These are phyloP conservation scores for Gynostemma pentaphyllum DNA, from an alignment of 306 rosid species.

Conservation along the genomic window DNA sequence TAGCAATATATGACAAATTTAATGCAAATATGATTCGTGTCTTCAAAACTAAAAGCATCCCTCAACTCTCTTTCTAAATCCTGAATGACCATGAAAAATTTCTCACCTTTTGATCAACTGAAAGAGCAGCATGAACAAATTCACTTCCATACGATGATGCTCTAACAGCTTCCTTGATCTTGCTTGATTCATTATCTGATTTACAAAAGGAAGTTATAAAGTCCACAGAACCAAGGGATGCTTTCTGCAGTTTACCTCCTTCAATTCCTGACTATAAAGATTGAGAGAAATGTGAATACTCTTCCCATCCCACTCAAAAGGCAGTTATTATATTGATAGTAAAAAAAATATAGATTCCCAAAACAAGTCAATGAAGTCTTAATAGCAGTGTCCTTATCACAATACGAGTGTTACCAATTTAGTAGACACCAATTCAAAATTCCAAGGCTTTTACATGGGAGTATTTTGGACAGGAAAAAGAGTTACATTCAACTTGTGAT, in stretches of 20 bases:
- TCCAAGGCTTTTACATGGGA: not conserved
- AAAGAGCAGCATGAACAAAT: conserved; percentile 93
- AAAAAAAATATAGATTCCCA: not conserved
- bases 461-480: not conserved
- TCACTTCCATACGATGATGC: conserved; percentile 75
- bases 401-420: not conserved
- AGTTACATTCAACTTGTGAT: not conserved
- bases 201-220: conserved; percentile 75
- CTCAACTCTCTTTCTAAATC: not conserved
- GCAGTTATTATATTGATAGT: not conserved
- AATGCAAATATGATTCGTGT: not conserved
- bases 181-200: conserved; percentile 52
- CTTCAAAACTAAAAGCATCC: not conserved
- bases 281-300: conserved; percentile 22
- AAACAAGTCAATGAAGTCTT: not conserved
- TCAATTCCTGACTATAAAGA: conserved; percentile 56
- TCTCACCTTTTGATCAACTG: conserved; percentile 66
- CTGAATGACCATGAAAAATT: not conserved
- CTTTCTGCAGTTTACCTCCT: conserved; percentile 46
- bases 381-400: not conserved
- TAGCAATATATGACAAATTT: not conserved
- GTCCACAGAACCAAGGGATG: conserved; percentile 94
- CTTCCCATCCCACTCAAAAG: conserved; percentile 9
- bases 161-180: conserved; percentile 75
- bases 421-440: not conserved